Evolutionary conservation across 2,329 filamentous ascomycete species (phyloP), one percentile per base, ranked within the genome.

Genomic region (Periglandula ipomoeae): DNA sequence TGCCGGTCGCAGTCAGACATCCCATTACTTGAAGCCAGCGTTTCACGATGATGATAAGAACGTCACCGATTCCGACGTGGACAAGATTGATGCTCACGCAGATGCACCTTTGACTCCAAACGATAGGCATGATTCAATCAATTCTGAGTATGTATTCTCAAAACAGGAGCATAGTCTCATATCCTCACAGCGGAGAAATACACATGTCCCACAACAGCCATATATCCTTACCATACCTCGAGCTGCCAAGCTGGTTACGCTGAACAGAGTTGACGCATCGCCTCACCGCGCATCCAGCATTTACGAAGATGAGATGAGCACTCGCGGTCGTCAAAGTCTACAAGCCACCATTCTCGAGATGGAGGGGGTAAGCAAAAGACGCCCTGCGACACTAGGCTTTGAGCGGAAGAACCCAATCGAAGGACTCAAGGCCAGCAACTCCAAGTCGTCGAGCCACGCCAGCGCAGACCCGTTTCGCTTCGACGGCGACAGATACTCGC

Each of bases 401-500:
- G 52, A 50, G 23, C 46, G 35, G 11, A 50, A 13, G 13, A 13
- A 40, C 32, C 19, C 40, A 7, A 41, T 34, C 11, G 50, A 30
- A 32, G 50, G 50, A 11, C 39, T 52, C 10, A 35, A 34, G 27
- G 40, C 47, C n/a, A 57, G 54, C 52, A 38, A 57, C 46, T 54
- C 63, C n/a, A 56, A 59, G 50, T 37, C 66, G 48, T 67, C 66
- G 2, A 63, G 59, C 51, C 64, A 64, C 22, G 58, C 59, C 3
- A 65, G 63, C 23, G 65, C 61, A 1, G 71, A 75, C 37, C 72
- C 69, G 0, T 76, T 76, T 58, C 63, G 64, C 43, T 76, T 73
- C 51, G 72, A 75, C 53, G 62, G 59, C 30, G 61, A 62, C 8
- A 52, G 59, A 2, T 71, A 71, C 52, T 63, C 60, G 13, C 50